phyloP scores from a whole-genome alignment of 2,329 filamentous ascomycete species.

The Fusarium globosum region DNA sequence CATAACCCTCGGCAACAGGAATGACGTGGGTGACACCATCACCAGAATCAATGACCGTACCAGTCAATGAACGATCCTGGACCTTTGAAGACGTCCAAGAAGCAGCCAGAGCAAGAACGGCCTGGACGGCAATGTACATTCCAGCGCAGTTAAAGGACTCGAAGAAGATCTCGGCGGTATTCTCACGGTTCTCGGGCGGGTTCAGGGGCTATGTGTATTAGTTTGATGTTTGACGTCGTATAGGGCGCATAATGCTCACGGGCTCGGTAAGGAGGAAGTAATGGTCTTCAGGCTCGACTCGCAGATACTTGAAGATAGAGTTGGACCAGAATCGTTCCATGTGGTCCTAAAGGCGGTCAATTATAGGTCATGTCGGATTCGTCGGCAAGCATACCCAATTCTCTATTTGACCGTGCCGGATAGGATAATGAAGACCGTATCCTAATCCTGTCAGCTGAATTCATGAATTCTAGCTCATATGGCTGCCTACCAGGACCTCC shows the following conservation, averaged over 20 bases:
- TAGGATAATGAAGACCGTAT: slow-evolving; percentile 97
- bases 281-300: slow-evolving; percentile 98
- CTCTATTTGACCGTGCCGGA: slow-evolving; percentile 97
- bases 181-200: slow-evolving; percentile 98
- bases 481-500: slow-evolving; percentile 76
- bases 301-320: slow-evolving; percentile 99
- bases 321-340: slow-evolving; percentile 99
- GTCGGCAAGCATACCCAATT: slow-evolving; percentile 80
- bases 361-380: neutral
- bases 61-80: slow-evolving; percentile 92
- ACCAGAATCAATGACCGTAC: slow-evolving; percentile 98
- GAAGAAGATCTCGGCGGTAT: slow-evolving; percentile 99
- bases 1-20: slow-evolving; percentile 97
- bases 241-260: slow-evolving; percentile 62
- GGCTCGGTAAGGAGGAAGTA: slow-evolving; percentile 98
- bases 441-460: slow-evolving; percentile 61
- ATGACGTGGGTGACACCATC: slow-evolving; percentile 99
- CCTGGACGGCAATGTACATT: slow-evolving; percentile 98
- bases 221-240: slow-evolving; percentile 13
- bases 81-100: slow-evolving; percentile 99
- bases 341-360: slow-evolving; percentile 75
- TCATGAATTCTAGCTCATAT: slow-evolving; percentile 9
- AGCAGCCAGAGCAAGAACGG: slow-evolving; percentile 93
- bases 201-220: slow-evolving; percentile 79
- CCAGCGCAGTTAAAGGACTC: slow-evolving; percentile 99